Percentiles rank a stretch among this genome's conserved stretches.
These are phyloP conservation scores for Stentor roeselii DNA, from an alignment of 73 alveolate genomes.

Conservation along the genomic window DNA sequence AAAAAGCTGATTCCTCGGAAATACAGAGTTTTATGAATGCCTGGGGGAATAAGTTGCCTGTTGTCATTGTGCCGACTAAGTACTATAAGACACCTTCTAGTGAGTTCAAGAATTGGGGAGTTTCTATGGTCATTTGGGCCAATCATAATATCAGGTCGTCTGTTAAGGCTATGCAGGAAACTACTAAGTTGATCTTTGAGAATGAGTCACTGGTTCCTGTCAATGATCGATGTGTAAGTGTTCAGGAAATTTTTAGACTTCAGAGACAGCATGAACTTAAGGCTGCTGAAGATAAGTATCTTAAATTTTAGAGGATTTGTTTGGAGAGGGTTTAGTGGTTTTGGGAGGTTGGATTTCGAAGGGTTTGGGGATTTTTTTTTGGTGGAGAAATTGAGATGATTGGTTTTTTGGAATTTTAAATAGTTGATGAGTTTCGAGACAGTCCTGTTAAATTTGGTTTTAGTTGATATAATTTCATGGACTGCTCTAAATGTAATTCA, in stretches of 20 bases:
- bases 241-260: conserved; percentile 61
- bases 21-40: conserved; percentile 67
- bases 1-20: conserved; percentile 62
- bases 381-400: no score
- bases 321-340: no score
- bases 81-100: conserved; percentile 71
- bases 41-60: conserved; percentile 75
- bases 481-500: neutral
- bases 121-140: conserved; percentile 75
- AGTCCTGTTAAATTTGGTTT: no score
- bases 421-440: no score
- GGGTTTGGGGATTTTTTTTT: no score
- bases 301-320: conserved; percentile 22
- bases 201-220: conserved; percentile 30
- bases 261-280: conserved; percentile 54
- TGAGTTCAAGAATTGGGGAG: conserved; percentile 76
- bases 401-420: no score
- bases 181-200: conserved; percentile 47
- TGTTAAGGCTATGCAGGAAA: conserved; percentile 70
- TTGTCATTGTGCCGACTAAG: conserved; percentile 81
- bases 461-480: no score
- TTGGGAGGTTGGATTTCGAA: no score
- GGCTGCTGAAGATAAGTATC: conserved; percentile 62
- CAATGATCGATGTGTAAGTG: conserved; percentile 47
- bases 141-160: conserved; percentile 79